Evolutionary conservation across 2,329 filamentous ascomycete genomes (phyloP).

Genomic region (Epicoccum sorghinum): DNA sequence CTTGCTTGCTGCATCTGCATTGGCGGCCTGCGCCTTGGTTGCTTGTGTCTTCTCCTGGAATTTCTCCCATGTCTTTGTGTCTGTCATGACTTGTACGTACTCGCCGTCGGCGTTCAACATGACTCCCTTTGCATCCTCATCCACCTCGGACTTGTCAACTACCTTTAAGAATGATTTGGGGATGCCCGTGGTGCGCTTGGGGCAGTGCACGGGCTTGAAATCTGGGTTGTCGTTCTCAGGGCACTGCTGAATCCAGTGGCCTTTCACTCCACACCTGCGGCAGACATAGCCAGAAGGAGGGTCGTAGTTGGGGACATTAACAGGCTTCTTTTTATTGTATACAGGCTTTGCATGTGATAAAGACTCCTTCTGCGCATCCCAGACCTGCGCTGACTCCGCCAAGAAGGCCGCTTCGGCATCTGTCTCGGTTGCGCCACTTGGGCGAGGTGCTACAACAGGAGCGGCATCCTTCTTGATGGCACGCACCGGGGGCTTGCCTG

Average conservation of each 20-base stretch:
- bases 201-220: constrained; percentile 89
- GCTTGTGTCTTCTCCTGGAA: constrained; percentile 94
- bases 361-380: constrained; percentile 90
- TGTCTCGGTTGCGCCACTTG: constrained; percentile 71
- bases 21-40: constrained; percentile 81
- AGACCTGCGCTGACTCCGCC: constrained; percentile 85
- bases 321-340: constrained; percentile 62
- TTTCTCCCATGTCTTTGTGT: constrained; percentile 95
- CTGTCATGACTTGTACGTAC: constrained; percentile 94
- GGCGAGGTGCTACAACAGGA: constrained; percentile 32
- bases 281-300: constrained; percentile 94
- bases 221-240: constrained; percentile 98
- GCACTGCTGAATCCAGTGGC: constrained; percentile 98
- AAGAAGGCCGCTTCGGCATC: constrained; percentile 94
- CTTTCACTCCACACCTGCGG: constrained; percentile 94
- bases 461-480: constrained; percentile 73
- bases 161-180: constrained; percentile 94
- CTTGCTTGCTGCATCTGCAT: constrained; percentile 77
- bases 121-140: constrained; percentile 85
- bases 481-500: constrained; percentile 90
- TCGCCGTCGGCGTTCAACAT: constrained; percentile 99
- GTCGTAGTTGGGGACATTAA: constrained; percentile 87
- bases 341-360: constrained; percentile 72
- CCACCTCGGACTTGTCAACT: constrained; percentile 86
- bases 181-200: constrained; percentile 96